phyloP scores from a whole-genome alignment of 257 asterid species.

The Dorcoceras hygrometricum region DNA sequence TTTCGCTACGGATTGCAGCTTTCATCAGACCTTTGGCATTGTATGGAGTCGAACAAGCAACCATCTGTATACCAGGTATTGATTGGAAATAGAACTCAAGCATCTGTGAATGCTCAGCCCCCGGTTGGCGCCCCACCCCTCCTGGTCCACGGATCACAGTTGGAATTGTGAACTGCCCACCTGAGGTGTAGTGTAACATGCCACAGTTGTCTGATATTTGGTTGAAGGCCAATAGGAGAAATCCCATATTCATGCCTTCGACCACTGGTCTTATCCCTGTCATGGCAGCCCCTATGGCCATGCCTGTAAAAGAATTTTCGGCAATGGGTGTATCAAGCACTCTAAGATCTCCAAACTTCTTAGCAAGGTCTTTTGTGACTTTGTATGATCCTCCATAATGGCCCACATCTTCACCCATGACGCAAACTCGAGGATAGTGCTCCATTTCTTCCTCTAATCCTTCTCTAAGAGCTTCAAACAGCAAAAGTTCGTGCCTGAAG shows the following conservation, averaged over 20 bases:
- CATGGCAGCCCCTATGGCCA: slow-evolving; percentile 40
- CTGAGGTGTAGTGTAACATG: slow-evolving; percentile 40
- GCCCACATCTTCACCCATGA: slow-evolving; percentile 39
- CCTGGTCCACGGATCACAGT: slow-evolving; percentile 40
- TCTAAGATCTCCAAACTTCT: slow-evolving; percentile 32
- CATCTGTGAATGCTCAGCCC: slow-evolving; percentile 41
- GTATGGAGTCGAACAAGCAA: slow-evolving; percentile 41
- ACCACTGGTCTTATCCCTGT: slow-evolving; percentile 36
- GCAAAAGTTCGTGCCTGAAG: slow-evolving; percentile 32
- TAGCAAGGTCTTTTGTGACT: slow-evolving; percentile 31
- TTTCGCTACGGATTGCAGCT: slow-evolving; percentile 39
- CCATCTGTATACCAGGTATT: slow-evolving; percentile 38
- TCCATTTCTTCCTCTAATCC: slow-evolving; percentile 40
- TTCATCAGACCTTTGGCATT: slow-evolving; percentile 37
- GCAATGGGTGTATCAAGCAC: slow-evolving; percentile 41
- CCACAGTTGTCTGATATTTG: slow-evolving; percentile 40
- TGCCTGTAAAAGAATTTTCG: slow-evolving; percentile 38
- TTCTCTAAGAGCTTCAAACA: slow-evolving; percentile 38
- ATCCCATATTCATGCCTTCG: slow-evolving; percentile 43
- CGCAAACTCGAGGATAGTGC: slow-evolving; percentile 33
- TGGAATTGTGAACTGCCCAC: slow-evolving; percentile 39
- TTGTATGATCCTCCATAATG: slow-evolving; percentile 42
- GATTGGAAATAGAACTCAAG: slow-evolving; percentile 39
- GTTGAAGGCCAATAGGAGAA: slow-evolving; percentile 36
- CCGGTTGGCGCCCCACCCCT: slow-evolving; percentile 43